Evolutionary conservation across 2,329 filamentous ascomycete species (phyloP).

Genomic region (Phyllosticta ampelicida): DNA sequence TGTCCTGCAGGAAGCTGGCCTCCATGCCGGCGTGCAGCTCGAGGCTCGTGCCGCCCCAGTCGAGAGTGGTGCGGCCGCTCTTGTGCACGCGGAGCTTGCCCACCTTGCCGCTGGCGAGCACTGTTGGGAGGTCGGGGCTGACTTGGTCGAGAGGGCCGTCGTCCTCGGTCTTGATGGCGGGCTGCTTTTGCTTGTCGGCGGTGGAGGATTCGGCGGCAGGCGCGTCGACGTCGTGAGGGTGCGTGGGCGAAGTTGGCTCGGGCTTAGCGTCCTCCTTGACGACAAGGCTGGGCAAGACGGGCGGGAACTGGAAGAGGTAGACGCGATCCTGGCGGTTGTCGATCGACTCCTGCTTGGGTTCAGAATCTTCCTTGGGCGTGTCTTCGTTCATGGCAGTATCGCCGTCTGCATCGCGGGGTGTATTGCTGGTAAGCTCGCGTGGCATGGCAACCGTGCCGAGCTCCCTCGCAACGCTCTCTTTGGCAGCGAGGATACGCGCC

Average conservation of each 20-base stretch:
- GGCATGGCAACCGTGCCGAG: conserved; percentile 28
- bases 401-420: conserved; percentile 28
- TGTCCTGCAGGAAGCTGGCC: conserved; percentile 50
- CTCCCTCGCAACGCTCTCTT: conserved; percentile 37
- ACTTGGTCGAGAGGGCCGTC: conserved; percentile 12
- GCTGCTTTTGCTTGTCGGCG: neutral
- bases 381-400: conserved; percentile 29
- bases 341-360: conserved; percentile 14
- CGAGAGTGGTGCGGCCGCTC: conserved; percentile 49
- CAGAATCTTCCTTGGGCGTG: neutral
- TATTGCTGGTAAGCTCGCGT: conserved; percentile 10
- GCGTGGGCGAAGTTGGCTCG: conserved; percentile 12
- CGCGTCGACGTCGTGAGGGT: conserved; percentile 4
- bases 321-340: conserved; percentile 42
- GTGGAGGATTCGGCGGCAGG: neutral
- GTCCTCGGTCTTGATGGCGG: conserved; percentile 24
- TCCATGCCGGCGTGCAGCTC: conserved; percentile 46
- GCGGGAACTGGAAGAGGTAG: conserved; percentile 55
- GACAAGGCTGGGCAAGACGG: conserved; percentile 47
- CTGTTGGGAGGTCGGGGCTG: conserved; percentile 17
- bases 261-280: conserved; percentile 22
- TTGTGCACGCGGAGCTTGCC: conserved; percentile 52
- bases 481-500: conserved; percentile 37
- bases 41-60: conserved; percentile 52
- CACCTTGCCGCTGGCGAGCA: conserved; percentile 43